Base-by-base conservation (phyloP, 805 yeast species). In the Metschnikowia henanensis region DNA sequence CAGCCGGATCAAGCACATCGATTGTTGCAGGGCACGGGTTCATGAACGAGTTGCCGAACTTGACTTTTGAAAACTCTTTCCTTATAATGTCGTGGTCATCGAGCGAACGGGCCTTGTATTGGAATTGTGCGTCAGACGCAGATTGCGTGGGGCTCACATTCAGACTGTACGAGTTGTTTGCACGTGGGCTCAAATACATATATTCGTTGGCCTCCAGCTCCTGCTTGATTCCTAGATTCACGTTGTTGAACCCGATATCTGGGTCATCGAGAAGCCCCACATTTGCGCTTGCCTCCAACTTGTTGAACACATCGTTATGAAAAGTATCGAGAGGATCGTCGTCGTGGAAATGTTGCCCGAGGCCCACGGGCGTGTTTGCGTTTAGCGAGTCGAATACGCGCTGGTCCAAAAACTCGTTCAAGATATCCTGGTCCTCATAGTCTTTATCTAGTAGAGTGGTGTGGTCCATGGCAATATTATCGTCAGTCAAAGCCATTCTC, bases 381-480 rank as follows among this genome's bases (percentile, higher is more conserved):
- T 51, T 52, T 26, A 56, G 31, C 25, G 59, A 58, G 30, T 76
- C 80, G 47, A 74, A 77, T 8, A 77, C 73, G 42, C 81, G 61
- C 50, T 76, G 74, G 54, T 78, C 81, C 41, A 78, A 62, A 43
- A 78, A 77, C 55, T 81, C 85, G 52, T 78, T 83, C 35, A 81
- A 56, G 28, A 80, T 68, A 47, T 80, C 84, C 18, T 70, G 74
- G 29, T 70, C 72, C 15, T 66, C 67, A 33, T 52, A 46, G 25
- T 53, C 51, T 15, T 57, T 47, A 21, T 47, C 47, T 46, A 49
- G 52, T 33, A 60, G 55, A 35, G 52, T 49, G 38, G 51, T 49
- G 35, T 57, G 57, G 44, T 59, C 64, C 42, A 61, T 46, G 25
- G 55, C 35, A 41, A 50, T 47, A 36, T 50, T 51, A 22, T 60